These are phyloP conservation scores for Pisolithus orientalis DNA, from an alignment of 768 basidiomycete species.

Conservation along the genomic window DNA sequence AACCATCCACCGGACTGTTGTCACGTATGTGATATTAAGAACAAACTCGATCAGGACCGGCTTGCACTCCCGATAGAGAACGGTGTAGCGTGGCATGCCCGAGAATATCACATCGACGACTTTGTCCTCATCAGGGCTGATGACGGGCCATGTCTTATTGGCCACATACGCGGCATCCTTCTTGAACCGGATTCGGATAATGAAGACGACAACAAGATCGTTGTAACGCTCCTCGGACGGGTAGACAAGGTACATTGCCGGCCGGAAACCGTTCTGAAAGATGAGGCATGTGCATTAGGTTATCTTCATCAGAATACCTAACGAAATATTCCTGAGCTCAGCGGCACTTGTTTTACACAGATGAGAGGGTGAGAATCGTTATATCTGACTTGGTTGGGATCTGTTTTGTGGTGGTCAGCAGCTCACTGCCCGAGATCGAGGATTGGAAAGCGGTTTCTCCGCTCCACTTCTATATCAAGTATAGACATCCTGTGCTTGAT, in stretches of 20 bases:
- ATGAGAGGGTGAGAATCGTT: constrained; percentile 32
- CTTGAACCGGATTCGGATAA: constrained; percentile 12
- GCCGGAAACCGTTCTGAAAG: constrained; percentile 37
- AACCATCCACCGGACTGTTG: constrained; percentile 46
- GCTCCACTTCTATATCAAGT: constrained; percentile 53
- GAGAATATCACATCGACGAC: constrained; percentile 55
- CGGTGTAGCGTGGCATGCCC: constrained; percentile 42
- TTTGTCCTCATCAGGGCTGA: constrained; percentile 47
- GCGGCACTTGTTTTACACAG: constrained; percentile 59
- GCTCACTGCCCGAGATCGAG: constrained; percentile 27
- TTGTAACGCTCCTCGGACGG: constrained; percentile 45
- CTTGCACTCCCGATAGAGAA: constrained; percentile 24
- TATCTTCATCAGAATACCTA: not conserved
- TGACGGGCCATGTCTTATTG: constrained; percentile 51
- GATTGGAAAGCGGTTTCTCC: constrained; percentile 49
- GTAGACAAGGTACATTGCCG: constrained; percentile 32
- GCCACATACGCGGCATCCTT: constrained; percentile 38
- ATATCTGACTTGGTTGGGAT: constrained; percentile 39
- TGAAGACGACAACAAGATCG: constrained; percentile 20
- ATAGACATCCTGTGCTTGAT: constrained; percentile 39
- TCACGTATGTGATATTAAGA: constrained; percentile 34
- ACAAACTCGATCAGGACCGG: constrained; percentile 28
- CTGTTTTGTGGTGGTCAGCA: constrained; percentile 41
- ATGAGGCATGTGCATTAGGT: constrained; percentile 43
- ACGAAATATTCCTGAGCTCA: not conserved